These are phyloP conservation scores for Speleostelium caveatum DNA, from an alignment of 78 protist genomes.

Conservation along the genomic window DNA sequence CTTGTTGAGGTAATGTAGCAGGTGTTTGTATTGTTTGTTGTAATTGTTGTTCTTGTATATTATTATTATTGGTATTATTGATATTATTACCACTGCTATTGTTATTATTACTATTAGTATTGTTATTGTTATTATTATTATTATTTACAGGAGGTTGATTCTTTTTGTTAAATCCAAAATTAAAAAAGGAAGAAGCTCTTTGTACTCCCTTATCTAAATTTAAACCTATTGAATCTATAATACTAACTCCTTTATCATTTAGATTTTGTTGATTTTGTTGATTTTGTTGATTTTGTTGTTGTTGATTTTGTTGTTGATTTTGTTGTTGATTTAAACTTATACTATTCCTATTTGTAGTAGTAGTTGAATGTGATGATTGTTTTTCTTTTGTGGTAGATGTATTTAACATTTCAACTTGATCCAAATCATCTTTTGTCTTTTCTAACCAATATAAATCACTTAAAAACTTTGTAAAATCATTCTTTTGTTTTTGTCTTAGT, in stretches of 20 bases:
- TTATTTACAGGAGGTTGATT: not conserved
- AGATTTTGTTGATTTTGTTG: not conserved
- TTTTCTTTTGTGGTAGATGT: not conserved
- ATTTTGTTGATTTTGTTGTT: not conserved
- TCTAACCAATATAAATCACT: conserved; percentile 71
- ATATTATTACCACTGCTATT: not conserved
- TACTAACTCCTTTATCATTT: conserved; percentile 21
- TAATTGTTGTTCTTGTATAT: not conserved
- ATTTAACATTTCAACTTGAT: conserved; percentile 19
- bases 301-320: not conserved
- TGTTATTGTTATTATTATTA: not conserved
- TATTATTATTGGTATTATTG: not conserved
- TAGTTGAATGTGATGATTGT: not conserved
- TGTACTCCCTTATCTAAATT: conserved; percentile 44
- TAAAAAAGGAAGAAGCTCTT: conserved; percentile 66
- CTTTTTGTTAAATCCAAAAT: conserved; percentile 44
- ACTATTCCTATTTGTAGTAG: not conserved
- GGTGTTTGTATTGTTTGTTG: not conserved
- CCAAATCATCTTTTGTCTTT: conserved; percentile 62
- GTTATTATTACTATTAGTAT: conserved; percentile 1
- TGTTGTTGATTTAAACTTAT: too few species aligned
- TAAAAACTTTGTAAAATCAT: conserved; percentile 46
- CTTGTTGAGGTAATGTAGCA: not conserved
- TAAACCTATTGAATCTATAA: conserved; percentile 47
- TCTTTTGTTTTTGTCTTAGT: conserved; percentile 43